Evolutionary conservation across 148 eudicot species (phyloP).

Genomic region (Silene uniflora): DNA sequence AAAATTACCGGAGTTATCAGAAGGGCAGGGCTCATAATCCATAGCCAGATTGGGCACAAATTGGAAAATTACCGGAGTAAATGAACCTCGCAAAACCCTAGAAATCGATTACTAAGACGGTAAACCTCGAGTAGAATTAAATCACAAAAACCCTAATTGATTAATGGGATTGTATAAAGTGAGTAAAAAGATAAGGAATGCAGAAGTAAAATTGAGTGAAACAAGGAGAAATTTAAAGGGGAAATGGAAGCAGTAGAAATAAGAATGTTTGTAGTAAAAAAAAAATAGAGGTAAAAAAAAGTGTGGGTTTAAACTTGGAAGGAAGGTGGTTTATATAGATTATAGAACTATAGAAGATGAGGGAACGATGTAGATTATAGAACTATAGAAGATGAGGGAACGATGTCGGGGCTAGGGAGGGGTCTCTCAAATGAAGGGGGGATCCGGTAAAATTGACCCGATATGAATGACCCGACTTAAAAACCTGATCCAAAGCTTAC

Average conservation of each 20-base stretch:
- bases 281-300: neutral
- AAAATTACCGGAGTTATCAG: slow-evolving; percentile 28
- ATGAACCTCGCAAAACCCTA: slow-evolving; percentile 27
- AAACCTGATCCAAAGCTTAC: too few relatives aligned
- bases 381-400: neutral
- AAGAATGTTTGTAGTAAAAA: neutral
- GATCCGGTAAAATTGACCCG: too few relatives aligned
- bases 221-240: neutral
- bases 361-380: neutral
- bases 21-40: slow-evolving; percentile 34
- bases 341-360: neutral
- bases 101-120: neutral
- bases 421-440: too few relatives aligned
- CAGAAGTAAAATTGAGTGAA: neutral
- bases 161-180: neutral
- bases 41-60: slow-evolving; percentile 24
- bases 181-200: neutral
- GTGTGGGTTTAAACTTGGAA: neutral
- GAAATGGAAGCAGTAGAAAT: neutral
- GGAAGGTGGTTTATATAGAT: neutral
- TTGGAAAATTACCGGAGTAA: neutral
- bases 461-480: too few relatives aligned
- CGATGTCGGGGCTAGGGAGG: too few relatives aligned
- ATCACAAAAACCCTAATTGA: neutral
- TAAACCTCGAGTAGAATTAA: neutral